These are phyloP conservation scores for Teunomyces barrocoloradensis DNA, from an alignment of 805 yeast species.

Conservation along the genomic window DNA sequence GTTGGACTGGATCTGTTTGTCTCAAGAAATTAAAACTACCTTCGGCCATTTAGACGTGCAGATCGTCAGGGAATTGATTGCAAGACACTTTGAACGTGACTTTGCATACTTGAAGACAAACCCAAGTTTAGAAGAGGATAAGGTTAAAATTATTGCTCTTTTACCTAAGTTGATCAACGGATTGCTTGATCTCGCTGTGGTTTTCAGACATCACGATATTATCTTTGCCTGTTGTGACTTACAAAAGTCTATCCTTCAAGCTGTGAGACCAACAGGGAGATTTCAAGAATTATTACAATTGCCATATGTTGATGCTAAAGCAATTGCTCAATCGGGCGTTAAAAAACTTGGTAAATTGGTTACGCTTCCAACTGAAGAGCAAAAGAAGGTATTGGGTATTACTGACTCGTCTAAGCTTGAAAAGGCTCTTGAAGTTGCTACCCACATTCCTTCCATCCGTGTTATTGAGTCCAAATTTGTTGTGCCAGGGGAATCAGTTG, in stretches of 20 bases:
- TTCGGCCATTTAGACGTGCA: conserved; percentile 42
- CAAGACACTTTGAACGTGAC: conserved; percentile 58
- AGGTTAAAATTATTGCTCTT: conserved; percentile 57
- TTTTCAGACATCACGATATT: conserved; percentile 71
- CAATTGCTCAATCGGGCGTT: conserved; percentile 44
- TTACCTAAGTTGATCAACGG: conserved; percentile 68
- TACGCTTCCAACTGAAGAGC: conserved; percentile 55
- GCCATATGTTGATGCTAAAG: conserved; percentile 61
- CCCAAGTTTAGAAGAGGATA: conserved; percentile 32
- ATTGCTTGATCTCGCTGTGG: conserved; percentile 75
- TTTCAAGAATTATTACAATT: conserved; percentile 74
- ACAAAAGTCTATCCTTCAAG: conserved; percentile 72
- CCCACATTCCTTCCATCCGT: conserved; percentile 65
- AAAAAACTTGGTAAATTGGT: conserved; percentile 68
- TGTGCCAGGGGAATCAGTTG: conserved; percentile 81
- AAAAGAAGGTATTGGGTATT: conserved; percentile 56
- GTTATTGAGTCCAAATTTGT: conserved; percentile 68
- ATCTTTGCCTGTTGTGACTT: conserved; percentile 61
- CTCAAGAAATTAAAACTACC: conserved; percentile 59
- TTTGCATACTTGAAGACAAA: conserved; percentile 15
- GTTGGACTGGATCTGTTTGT: conserved; percentile 55
- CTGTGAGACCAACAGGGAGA: conserved; percentile 52
- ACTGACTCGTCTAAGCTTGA: conserved; percentile 44
- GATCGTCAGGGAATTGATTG: conserved; percentile 50
- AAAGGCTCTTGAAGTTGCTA: conserved; percentile 54